A percentile compares a stretch with the other conserved stretches of the same genome.
These are phyloP conservation scores for Nadsonia fulvescens DNA, from an alignment of 805 yeast species.

Conservation along the genomic window DNA sequence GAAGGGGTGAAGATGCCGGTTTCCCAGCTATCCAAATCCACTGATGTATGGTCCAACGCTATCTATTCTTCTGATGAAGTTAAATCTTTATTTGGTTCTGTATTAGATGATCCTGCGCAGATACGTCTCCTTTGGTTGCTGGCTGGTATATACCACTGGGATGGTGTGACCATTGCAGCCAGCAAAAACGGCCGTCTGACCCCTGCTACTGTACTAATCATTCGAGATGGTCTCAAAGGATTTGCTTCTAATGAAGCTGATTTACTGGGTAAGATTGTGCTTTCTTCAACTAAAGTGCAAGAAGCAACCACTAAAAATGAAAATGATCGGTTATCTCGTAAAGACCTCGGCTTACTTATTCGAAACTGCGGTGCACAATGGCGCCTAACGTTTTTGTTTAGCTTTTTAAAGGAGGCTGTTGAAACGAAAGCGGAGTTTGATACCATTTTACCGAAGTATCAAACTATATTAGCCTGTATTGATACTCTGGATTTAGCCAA, in stretches of 20 bases:
- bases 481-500: slow-evolving; percentile 20
- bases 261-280: slow-evolving; percentile 25
- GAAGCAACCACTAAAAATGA: slow-evolving; percentile 11
- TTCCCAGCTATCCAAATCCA: slow-evolving; percentile 5
- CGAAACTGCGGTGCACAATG: slow-evolving; percentile 36
- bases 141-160: slow-evolving; percentile 25
- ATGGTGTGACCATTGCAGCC: slow-evolving; percentile 19
- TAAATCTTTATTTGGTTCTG: too few species aligned
- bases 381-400: slow-evolving; percentile 24
- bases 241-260: slow-evolving; percentile 37
- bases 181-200: slow-evolving; percentile 21
- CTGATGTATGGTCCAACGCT: slow-evolving; percentile 3
- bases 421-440: slow-evolving; percentile 21
- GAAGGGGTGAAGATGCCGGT: slow-evolving; percentile 3
- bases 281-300: slow-evolving; percentile 13
- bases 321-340: slow-evolving; percentile 18
- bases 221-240: slow-evolving; percentile 54
- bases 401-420: slow-evolving; percentile 11
- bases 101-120: slow-evolving; percentile 9
- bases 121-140: slow-evolving; percentile 2
- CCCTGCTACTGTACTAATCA: slow-evolving; percentile 30
- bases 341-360: slow-evolving; percentile 43
- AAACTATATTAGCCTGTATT: slow-evolving; percentile 15
- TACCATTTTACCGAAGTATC: slow-evolving; percentile 10
- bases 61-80: too few species aligned